Conservation (phyloP, 305 asterid species). For the Stenogyne calaminthoides region DNA sequence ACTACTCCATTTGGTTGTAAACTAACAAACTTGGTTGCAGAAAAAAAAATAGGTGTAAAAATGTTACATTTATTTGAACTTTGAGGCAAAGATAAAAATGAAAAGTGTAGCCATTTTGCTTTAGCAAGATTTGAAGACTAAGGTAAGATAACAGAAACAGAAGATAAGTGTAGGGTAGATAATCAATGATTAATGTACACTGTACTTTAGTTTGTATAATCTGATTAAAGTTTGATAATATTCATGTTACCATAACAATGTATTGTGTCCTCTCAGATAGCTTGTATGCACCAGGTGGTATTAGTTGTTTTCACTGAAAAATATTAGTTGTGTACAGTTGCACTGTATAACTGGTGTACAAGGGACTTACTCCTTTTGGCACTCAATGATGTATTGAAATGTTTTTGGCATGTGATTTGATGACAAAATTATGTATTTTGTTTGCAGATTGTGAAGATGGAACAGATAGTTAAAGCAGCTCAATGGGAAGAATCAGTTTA, state of each 20-base stretch:
- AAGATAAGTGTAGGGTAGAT: neutral
- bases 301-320: no score
- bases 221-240: neutral
- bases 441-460: constrained; percentile 68
- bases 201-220: neutral
- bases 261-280: neutral
- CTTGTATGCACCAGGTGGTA: no score
- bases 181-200: neutral
- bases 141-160: neutral
- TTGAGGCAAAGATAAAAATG: neutral
- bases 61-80: neutral
- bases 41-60: neutral
- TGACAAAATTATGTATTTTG: constrained; percentile 13
- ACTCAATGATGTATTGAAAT: neutral
- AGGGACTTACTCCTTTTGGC: neutral
- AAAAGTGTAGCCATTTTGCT: neutral
- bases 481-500: constrained; percentile 58
- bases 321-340: no score
- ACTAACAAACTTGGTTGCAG: neutral
- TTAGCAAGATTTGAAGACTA: constrained; percentile 1
- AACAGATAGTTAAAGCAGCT: constrained; percentile 54
- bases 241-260: neutral
- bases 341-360: no score
- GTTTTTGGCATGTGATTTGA: neutral
- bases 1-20: neutral